Evolutionary conservation across 768 basidiomycete species (phyloP).

Genomic region (Rhodotorula graminis): DNA sequence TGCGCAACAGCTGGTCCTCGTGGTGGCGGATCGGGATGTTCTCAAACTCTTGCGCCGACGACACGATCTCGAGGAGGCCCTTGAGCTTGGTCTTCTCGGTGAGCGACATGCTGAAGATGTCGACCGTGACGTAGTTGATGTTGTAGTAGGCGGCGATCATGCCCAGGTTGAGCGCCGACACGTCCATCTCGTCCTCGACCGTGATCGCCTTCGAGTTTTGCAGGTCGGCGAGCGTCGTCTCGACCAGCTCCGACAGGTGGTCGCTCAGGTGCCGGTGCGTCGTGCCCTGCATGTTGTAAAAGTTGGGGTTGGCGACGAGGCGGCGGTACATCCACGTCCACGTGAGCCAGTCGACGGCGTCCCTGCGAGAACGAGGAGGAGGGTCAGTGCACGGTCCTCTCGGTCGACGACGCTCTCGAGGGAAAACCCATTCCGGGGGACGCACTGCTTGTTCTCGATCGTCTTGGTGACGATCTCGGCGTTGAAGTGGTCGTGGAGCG

Average conservation of each 20-base stretch:
- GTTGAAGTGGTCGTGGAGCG: slow-evolving; percentile 93
- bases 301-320: slow-evolving; percentile 95
- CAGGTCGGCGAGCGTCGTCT: slow-evolving; percentile 82
- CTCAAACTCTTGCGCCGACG: slow-evolving; percentile 95
- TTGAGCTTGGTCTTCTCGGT: slow-evolving; percentile 96
- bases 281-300: slow-evolving; percentile 76
- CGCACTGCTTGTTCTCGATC: slow-evolving; percentile 96
- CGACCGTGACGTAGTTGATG: slow-evolving; percentile 72
- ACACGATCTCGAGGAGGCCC: slow-evolving; percentile 91
- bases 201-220: slow-evolving; percentile 92
- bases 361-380: slow-evolving; percentile 9
- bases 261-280: slow-evolving; percentile 93
- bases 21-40: slow-evolving; percentile 88
- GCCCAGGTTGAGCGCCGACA: slow-evolving; percentile 76
- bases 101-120: slow-evolving; percentile 90
- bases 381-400: no score
- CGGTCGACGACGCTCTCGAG: no score
- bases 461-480: slow-evolving; percentile 98
- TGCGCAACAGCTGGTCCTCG: slow-evolving; percentile 54
- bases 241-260: slow-evolving; percentile 91
- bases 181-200: slow-evolving; percentile 56
- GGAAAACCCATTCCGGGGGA: slow-evolving; percentile 5
- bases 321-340: slow-evolving; percentile 91
- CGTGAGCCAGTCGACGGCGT: slow-evolving; percentile 77
- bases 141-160: slow-evolving; percentile 99